Evolutionary conservation across 768 basidiomycete species (phyloP), one percentile per base, ranked within the genome.

Genomic region (Termitomyces sp.): DNA sequence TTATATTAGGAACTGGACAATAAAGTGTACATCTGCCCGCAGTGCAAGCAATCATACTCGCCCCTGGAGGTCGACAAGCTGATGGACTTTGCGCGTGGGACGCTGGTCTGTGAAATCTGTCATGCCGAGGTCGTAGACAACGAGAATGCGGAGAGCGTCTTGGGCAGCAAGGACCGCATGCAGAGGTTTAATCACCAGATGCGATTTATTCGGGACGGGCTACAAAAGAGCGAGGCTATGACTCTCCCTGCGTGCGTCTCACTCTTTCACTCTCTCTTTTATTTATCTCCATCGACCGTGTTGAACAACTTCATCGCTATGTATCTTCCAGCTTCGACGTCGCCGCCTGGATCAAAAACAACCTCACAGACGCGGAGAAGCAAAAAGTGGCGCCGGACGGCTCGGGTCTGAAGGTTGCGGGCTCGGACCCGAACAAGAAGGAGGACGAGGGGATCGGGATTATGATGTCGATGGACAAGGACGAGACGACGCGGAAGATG

Each of bases 1-100:
- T 25, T 49, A n/a, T 65, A n/a, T n/a, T n/a, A 98, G 95, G 94
- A 98, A 75, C 84, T 97, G 59, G 93, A 95, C 60, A 92, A 95
- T 69, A 92, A 96, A 73, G 97, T 96, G n/a, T 98, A 97, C 71
- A 86, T 95, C 57, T 99, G 96, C 70, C 89, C 94, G 2, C 83
- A 85, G 62, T 98, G 95, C 77, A 82, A 83, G 57, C 85, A 86
- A 65, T 84, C 85, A 1, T 99, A 93, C 71, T 82, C 89, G 1
- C 85, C 92, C 0, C 77, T 99, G 14, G 94, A 98, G 59, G 89
- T 87, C 48, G 86, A 90, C 73, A 85, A 82, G 61, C 77, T 98
- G 48, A 86, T 93, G 78, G 90, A 95, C 70, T 85, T 84, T 59
- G 47, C 68, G 35, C 77, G 75, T 23, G 84, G 84, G 54, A 73